Evolutionary conservation across 1,284 basidiomycete species (phyloP), one percentile per base, ranked within the genome.

Genomic region (Ustilago curta): DNA sequence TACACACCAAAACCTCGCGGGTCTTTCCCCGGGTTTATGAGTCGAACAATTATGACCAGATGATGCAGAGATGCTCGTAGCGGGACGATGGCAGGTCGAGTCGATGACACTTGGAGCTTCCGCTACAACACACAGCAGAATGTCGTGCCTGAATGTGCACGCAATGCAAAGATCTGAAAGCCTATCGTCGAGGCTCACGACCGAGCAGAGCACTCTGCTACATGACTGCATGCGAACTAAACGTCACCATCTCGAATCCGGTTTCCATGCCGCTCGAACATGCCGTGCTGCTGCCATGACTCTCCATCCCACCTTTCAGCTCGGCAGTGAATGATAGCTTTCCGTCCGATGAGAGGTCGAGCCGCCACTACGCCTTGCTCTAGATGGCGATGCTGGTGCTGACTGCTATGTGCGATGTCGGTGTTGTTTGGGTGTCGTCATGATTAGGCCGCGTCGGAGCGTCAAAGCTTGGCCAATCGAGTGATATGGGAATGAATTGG

Each of bases 301-400:
- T 37, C 35, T 37, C 3, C 18, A 16, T 21, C 14, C 44, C 44
- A 12, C 3, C 4, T 45, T 27, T 5, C 6, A 21, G 23, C 1
- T 45, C 23, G 14, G 25, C 23, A 25, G 7, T 45, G 44, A 23
- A 18, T 45, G 44, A 23, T 27, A 16, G 23, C 23, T 14, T 3
- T 27, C 25, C 44, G 12, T 27, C 44, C 25, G 25, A 27, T 16
- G 27, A 14, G 9, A 12, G 16, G 14, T 27, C 44, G 25, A 27
- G 12, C 44, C 25, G 23, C 44, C 44, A 16, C 25, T 45, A 25
- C 44, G 44, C 25, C 12, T 45, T 45, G 44, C 44, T 45, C 44
- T 23, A 23, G 12, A 27, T 18, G 44, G 14, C 25, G 44, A 27
- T 27, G 44, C 44, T 45, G 25, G 4, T 45, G 44, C 44, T 45